Evolutionary conservation across 768 basidiomycete genomes (phyloP).

Genomic region (Mycena sanguinolenta): DNA sequence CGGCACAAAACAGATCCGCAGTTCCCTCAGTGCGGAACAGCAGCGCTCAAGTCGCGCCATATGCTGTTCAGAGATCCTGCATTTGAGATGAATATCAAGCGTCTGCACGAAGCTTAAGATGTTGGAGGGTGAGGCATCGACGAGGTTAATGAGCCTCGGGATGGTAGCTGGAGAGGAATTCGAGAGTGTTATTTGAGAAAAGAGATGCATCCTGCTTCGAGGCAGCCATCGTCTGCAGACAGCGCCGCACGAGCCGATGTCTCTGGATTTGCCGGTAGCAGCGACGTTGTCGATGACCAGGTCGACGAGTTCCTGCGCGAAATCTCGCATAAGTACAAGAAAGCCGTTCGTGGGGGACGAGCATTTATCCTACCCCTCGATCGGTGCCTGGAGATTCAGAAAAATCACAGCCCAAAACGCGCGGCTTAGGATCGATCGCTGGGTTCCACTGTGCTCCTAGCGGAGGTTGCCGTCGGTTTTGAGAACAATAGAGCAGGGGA

Average conservation of each 20-base stretch:
- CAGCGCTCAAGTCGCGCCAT: background rate
- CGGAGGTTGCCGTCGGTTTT: too few relatives aligned
- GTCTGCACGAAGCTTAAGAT: background rate
- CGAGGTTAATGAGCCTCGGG: conserved; percentile 4
- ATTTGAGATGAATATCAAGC: background rate
- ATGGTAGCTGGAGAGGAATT: background rate
- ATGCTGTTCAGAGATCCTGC: background rate
- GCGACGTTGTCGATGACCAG: conserved; percentile 7
- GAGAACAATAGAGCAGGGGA: too few relatives aligned
- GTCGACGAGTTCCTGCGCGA: conserved; percentile 18
- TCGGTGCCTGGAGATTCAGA: too few relatives aligned
- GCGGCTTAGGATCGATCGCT: too few relatives aligned
- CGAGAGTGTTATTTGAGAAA: conserved; percentile 2
- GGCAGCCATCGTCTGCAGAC: conserved; percentile 22
- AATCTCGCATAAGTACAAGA: conserved; percentile 8
- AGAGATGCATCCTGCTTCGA: conserved; percentile 5
- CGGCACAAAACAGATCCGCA: background rate
- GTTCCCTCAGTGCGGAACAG: background rate
- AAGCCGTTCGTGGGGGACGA: too few relatives aligned
- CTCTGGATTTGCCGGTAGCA: background rate
- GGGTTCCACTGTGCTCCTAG: too few relatives aligned
- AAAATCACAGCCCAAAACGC: too few relatives aligned
- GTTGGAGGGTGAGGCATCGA: background rate
- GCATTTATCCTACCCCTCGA: too few relatives aligned
- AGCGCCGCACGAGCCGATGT: conserved; percentile 1